A percentile compares a stretch with the other conserved stretches of the same genome.
Conservation (phyloP, 2,329 filamentous ascomycete species). For the Leptographium radiaticola region DNA sequence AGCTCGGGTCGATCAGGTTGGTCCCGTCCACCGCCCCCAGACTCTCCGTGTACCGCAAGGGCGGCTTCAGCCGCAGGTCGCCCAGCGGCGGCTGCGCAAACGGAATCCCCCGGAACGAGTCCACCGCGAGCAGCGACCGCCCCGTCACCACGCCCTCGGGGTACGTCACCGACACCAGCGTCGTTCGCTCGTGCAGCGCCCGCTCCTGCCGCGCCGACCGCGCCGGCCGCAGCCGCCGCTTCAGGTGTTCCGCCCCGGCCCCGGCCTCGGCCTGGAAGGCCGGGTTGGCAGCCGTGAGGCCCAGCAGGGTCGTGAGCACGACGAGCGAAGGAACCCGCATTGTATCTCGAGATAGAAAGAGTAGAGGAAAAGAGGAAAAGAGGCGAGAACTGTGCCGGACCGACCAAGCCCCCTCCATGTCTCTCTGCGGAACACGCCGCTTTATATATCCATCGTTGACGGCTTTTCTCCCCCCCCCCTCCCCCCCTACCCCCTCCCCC, state of each 20-base stretch:
- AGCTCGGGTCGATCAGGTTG: conserved; percentile 38
- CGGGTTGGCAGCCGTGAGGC: not conserved
- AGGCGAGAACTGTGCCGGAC: no score
- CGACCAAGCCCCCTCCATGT: no score
- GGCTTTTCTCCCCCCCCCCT: no score
- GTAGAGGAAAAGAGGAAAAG: no score
- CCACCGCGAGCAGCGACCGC: conserved; percentile 27
- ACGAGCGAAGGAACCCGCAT: not conserved
- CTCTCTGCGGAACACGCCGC: no score
- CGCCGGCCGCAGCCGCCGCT: not conserved
- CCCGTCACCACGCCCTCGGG: conserved; percentile 7
- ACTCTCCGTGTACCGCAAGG: conserved; percentile 41
- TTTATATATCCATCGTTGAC: no score
- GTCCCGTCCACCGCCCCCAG: conserved; percentile 52
- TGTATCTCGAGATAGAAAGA: no score
- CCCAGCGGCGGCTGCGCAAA: conserved; percentile 60
- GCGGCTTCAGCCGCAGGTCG: conserved; percentile 53
- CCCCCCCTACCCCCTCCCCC: no score
- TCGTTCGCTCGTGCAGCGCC: not conserved
- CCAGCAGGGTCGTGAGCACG: not conserved
- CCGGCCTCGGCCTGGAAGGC: not conserved
- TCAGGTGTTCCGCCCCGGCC: not conserved
- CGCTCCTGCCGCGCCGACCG: not conserved
- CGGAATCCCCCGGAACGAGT: conserved; percentile 62
- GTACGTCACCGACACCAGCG: conserved; percentile 2